These are phyloP conservation scores for Citrus sp. DNA, from an alignment of 345 rosid species.

Conservation along the genomic window DNA sequence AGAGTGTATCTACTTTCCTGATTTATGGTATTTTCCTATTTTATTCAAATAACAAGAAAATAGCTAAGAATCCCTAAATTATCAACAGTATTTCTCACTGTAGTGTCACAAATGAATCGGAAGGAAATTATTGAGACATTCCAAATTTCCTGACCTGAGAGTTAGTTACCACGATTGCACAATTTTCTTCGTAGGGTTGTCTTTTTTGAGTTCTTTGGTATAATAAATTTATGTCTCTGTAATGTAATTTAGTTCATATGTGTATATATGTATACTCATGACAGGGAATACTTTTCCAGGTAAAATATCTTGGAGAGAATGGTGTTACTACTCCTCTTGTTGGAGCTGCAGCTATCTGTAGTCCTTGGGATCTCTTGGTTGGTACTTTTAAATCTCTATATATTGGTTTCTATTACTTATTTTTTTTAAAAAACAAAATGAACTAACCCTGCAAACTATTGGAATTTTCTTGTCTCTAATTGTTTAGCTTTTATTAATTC, in stretches of 20 bases:
- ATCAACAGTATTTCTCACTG: background rate
- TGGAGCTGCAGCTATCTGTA: conserved; percentile 42
- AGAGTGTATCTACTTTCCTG: too few species aligned
- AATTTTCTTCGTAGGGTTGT: background rate
- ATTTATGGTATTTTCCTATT: too few species aligned
- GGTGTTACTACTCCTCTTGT: conserved; percentile 24
- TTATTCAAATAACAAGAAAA: too few species aligned
- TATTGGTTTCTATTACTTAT: background rate
- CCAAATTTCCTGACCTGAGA: background rate
- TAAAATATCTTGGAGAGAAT: conserved; percentile 41
- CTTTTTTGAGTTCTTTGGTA: background rate
- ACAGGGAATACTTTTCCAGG: conserved; percentile 19
- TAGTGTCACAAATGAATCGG: background rate
- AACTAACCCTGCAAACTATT: background rate
- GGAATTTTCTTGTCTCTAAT: background rate
- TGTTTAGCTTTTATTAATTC: background rate
- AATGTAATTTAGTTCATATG: background rate
- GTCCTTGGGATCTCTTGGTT: conserved; percentile 44
- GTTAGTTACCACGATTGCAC: background rate
- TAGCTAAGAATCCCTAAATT: too few species aligned
- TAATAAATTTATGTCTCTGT: background rate
- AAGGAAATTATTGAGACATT: too few species aligned
- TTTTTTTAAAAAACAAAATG: background rate
- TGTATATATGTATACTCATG: background rate
- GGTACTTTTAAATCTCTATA: background rate